Conservation (phyloP, 2,329 filamentous ascomycete genomes). For the Teratosphaeria destructans region DNA sequence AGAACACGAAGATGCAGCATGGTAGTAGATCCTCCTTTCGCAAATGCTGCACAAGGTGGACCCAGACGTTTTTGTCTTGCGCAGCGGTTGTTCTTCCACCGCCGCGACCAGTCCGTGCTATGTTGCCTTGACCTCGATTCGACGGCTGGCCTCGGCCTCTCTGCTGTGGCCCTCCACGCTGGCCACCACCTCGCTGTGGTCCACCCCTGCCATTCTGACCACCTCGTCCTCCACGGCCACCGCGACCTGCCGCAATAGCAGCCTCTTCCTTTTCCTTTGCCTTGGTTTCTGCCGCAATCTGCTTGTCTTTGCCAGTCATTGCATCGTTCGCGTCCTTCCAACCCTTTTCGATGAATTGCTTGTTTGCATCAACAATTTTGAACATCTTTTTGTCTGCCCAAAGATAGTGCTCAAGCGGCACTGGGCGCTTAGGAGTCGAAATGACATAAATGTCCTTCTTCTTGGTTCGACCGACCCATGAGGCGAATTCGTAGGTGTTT, state of each 20-base stretch:
- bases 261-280: constrained; percentile 35
- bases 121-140: constrained; percentile 62
- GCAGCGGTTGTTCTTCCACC: constrained; percentile 81
- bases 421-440: constrained; percentile 87
- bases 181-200: constrained; percentile 43
- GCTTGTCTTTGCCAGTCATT: constrained; percentile 71
- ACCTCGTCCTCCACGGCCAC: constrained; percentile 43
- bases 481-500: constrained; percentile 95
- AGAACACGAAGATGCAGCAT: constrained; percentile 96
- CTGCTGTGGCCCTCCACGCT: constrained; percentile 38
- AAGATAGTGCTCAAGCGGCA: constrained; percentile 89
- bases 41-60: constrained; percentile 84
- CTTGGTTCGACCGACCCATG: constrained; percentile 95
- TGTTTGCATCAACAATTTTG: constrained; percentile 90
- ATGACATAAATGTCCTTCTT: constrained; percentile 99
- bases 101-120: constrained; percentile 75
- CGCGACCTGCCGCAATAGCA: constrained; percentile 41
- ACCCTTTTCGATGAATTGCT: constrained; percentile 80
- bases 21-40: constrained; percentile 80
- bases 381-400: constrained; percentile 86
- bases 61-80: constrained; percentile 94
- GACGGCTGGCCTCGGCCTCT: constrained; percentile 45
- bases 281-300: constrained; percentile 42
- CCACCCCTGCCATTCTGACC: constrained; percentile 46
- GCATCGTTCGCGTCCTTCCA: constrained; percentile 90